Percentiles rank a stretch among this genome's conserved stretches.
phyloP scores from a whole-genome alignment of 345 rosid species.

The Lumnitzera racemosa region DNA sequence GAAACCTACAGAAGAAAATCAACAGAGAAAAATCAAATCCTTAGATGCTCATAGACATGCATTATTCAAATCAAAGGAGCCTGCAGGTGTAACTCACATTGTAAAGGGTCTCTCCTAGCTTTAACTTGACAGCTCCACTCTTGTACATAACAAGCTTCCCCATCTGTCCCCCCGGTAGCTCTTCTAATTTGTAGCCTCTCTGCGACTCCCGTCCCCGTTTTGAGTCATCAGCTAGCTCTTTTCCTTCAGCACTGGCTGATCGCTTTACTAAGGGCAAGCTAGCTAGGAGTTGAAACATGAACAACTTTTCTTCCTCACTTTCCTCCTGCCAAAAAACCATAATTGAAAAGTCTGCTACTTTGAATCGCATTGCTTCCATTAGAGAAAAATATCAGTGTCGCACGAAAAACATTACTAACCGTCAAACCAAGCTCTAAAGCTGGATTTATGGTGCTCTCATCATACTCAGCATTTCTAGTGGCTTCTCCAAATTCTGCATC shows the following conservation, averaged over 20 bases:
- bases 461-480: constrained; percentile 35
- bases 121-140: constrained; percentile 78
- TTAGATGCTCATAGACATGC: not conserved
- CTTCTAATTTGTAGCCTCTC: constrained; percentile 33
- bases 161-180: constrained; percentile 52
- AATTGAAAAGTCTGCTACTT: constrained; percentile 9
- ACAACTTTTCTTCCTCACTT: constrained; percentile 28
- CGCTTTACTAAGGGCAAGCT: constrained; percentile 45
- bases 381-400: not conserved
- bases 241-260: constrained; percentile 29
- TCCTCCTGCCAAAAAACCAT: constrained; percentile 33
- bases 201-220: constrained; percentile 6
- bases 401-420: constrained; percentile 23
- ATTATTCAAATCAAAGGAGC: not conserved
- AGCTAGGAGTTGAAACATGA: constrained; percentile 60
- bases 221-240: constrained; percentile 29
- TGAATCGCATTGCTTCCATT: not conserved
- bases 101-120: constrained; percentile 59
- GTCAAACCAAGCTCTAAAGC: constrained; percentile 63
- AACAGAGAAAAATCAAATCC: not conserved
- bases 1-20: constrained; percentile 44
- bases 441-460: constrained; percentile 45
- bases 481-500: constrained; percentile 62
- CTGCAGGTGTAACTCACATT: constrained; percentile 44
- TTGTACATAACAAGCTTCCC: constrained; percentile 80